A percentile compares a stretch with the other conserved stretches of the same genome.
phyloP scores from a whole-genome alignment of 2,329 filamentous ascomycete species.

The Ciborinia camelliae region DNA sequence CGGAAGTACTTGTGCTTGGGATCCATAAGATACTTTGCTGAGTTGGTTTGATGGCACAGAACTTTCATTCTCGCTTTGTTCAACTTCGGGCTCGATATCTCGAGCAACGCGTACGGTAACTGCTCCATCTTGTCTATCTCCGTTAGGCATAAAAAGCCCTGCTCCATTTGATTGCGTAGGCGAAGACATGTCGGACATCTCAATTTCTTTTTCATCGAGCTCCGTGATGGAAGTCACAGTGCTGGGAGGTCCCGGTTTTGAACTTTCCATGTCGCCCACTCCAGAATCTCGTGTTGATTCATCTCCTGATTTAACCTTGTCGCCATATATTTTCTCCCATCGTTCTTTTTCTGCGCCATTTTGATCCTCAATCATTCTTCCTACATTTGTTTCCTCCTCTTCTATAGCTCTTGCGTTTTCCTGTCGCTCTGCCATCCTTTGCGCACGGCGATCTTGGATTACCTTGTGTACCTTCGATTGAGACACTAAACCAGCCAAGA shows the following conservation, averaged over 20 bases:
- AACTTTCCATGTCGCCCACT: slow-evolving; percentile 44
- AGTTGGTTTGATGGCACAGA: slow-evolving; percentile 43
- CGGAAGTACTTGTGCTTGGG: slow-evolving; percentile 27
- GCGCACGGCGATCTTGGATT: slow-evolving; percentile 59
- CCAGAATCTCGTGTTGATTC: slow-evolving; percentile 33
- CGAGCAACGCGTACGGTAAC: slow-evolving; percentile 30
- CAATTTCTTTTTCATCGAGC: slow-evolving; percentile 48
- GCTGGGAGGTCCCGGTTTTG: slow-evolving; percentile 41
- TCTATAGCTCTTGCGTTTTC: slow-evolving; percentile 54
- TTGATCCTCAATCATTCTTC: slow-evolving; percentile 61
- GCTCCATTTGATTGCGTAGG: slow-evolving; percentile 34
- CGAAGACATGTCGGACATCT: slow-evolving; percentile 48
- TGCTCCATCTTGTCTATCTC: slow-evolving; percentile 39
- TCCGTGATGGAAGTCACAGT: slow-evolving; percentile 35
- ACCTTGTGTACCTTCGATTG: slow-evolving; percentile 85
- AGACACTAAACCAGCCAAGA: slow-evolving; percentile 71
- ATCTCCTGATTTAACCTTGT: slow-evolving; percentile 44
- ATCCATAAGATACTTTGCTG: slow-evolving; percentile 26
- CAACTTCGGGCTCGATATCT: slow-evolving; percentile 46
- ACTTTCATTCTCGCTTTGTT: slow-evolving; percentile 44
- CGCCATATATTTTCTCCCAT: slow-evolving; percentile 78
- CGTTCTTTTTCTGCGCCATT: slow-evolving; percentile 58
- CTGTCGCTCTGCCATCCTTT: slow-evolving; percentile 49
- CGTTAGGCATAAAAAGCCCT: slow-evolving; percentile 44
- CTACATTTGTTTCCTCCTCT: slow-evolving; percentile 66